phyloP scores from a whole-genome alignment of 495 filamentous ascomycete genomes.

The Bombardia bombarda region DNA sequence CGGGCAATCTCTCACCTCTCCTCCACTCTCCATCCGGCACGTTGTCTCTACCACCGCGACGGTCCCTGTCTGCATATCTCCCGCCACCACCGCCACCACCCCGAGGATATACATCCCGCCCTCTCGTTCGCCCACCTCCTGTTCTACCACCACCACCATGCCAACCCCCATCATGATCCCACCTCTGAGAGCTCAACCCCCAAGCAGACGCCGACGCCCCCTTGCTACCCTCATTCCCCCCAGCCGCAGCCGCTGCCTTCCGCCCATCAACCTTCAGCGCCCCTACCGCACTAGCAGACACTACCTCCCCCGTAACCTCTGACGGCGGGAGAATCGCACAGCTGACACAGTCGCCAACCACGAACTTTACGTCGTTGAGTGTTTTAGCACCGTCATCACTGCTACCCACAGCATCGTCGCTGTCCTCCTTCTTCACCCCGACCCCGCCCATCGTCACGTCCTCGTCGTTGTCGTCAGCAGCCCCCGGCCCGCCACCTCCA shows the following conservation, averaged over 20 bases:
- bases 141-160: not conserved
- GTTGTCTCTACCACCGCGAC: conserved; percentile 12
- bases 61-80: conserved; percentile 3
- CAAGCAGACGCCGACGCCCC: too few relatives aligned
- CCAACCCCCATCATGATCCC: too few relatives aligned
- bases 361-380: conserved; percentile 65
- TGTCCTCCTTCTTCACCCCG: too few relatives aligned
- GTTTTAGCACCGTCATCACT: conserved; percentile 57
- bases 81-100: not conserved
- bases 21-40: conserved; percentile 52
- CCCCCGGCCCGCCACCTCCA: conserved; percentile 49
- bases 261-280: too few relatives aligned
- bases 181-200: too few relatives aligned
- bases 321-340: conserved; percentile 69
- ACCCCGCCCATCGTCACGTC: not conserved
- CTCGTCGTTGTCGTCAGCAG: conserved; percentile 18
- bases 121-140: not conserved
- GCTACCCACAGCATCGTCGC: too few relatives aligned
- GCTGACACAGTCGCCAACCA: conserved; percentile 81
- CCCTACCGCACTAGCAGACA: too few relatives aligned
- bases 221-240: too few relatives aligned
- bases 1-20: conserved; percentile 48
- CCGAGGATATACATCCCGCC: conserved; percentile 5
- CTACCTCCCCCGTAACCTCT: conserved; percentile 63
- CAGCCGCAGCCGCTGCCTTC: too few relatives aligned